A percentile compares a stretch with the other conserved stretches of the same genome.
phyloP scores from a whole-genome alignment of 202 grass and related monocot species.

The Panicum virgatum region DNA sequence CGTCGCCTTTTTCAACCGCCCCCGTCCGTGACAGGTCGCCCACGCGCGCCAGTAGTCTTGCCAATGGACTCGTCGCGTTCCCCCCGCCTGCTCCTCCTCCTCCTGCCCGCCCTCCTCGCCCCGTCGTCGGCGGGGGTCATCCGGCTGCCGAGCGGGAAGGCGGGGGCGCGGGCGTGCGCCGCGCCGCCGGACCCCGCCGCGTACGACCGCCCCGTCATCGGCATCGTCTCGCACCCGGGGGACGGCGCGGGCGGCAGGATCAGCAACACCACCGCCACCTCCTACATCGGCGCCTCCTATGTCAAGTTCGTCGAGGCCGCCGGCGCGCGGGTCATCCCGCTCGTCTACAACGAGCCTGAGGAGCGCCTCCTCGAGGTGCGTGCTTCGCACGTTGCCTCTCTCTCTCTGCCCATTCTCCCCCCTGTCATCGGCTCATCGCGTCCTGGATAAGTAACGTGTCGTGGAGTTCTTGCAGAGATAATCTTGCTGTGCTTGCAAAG shows the following conservation, averaged over 20 bases:
- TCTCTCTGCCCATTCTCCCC: too few relatives aligned
- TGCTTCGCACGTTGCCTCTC: neutral
- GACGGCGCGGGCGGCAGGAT: constrained; percentile 66
- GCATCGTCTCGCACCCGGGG: constrained; percentile 89
- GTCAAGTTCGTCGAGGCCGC: constrained; percentile 92
- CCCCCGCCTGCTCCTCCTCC: neutral
- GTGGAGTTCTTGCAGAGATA: neutral
- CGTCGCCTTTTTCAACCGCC: neutral
- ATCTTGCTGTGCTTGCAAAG: neutral
- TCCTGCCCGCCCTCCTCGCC: constrained; percentile 3
- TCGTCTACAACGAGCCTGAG: constrained; percentile 90
- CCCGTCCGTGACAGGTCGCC: neutral
- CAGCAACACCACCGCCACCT: constrained; percentile 48
- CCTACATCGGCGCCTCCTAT: constrained; percentile 70
- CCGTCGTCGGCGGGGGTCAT: constrained; percentile 24
- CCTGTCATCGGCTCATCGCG: neutral
- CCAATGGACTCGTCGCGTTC: constrained; percentile 38
- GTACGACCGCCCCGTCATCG: constrained; percentile 83
- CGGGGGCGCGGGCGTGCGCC: constrained; percentile 24
- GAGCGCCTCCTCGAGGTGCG: constrained; percentile 65
- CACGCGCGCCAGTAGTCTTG: neutral
- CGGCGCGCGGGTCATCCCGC: constrained; percentile 76
- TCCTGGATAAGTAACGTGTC: neutral
- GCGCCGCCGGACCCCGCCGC: constrained; percentile 40
- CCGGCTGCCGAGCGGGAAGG: constrained; percentile 26